Base-by-base conservation (phyloP, 2,329 filamentous ascomycete genomes). In the Claviceps sp. region DNA sequence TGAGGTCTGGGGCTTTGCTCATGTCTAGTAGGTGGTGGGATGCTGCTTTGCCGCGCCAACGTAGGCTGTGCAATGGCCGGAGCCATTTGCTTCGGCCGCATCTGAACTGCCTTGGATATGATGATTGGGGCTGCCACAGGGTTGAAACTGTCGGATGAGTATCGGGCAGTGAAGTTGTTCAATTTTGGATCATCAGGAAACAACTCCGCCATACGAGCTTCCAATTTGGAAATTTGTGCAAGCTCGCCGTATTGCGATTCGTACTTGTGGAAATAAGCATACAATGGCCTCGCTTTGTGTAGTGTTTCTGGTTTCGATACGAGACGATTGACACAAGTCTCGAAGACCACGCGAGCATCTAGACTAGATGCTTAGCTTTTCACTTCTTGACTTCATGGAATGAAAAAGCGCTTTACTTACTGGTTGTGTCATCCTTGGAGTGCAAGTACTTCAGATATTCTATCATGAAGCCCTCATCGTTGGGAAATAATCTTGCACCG, bases 381-480 rank as follows among this genome's bases (percentile, higher is more conserved):
- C 44, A 43, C 6, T 7, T 16, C 3, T 19, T n/a, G 24, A 16
- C 19, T 17, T 41, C 30, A 13, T 34, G 26, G 30, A 34, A 34
- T 3, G 10, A 13, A 16, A 11, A 30, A 34, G 30, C 11, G 10
- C 30, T 34, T 16, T 37, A 76, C 87, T 76, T 77, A 94, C 88
- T 96, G 37, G 89, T 95, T 47, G 89, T 84, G 67, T 98, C 93
- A 60, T 95, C 91, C 64, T 87, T 89, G 13, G 87, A 85, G 61
- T 97, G 86, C 54, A 98, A 73, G 67, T 95, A 93, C 71, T 95
- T 96, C 60, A 98, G 76, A 66, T 98, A 97, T 67, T 97, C 90
- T 50, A 98, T 77, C 56, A 94, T 89, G 68, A 97, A 97, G 53
- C 82, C 77, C 65, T 95, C 90, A 61, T 97, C 91, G 48, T 94